Evolutionary conservation across 1,284 basidiomycete genomes (phyloP), one percentile per base, ranked within the genome.

Genomic region (Blastosporella zonata): DNA sequence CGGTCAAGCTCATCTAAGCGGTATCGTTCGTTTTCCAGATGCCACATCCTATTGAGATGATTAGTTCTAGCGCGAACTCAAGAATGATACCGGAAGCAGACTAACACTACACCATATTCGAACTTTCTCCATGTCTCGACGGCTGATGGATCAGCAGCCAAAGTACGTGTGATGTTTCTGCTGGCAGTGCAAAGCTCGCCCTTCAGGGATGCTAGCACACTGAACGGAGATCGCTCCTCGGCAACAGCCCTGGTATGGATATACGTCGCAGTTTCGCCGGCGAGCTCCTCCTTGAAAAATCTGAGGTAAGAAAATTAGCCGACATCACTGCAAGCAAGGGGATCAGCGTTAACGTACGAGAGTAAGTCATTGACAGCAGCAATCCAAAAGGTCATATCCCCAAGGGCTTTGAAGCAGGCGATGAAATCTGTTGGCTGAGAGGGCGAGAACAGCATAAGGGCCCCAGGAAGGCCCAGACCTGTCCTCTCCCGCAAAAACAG

Each of bases 381-480:
- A n/a, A 36, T 53, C 47, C 47, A 53, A 31, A 53, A 49, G 12
- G 28, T 46, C 52, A 53, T 49, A 40, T 53, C 47, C 2, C 36
- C 38, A 18, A 49, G 40, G 1, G 47, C 52, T 18, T 31, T 37
- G 23, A 53, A 46, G 21, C 38, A 49, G n/a, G 29, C 27, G 1
- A 44, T 34, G 10, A 44, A 44, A 6, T 36, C 47, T 6, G 39
- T 17, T 6, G 43, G 31, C 15, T 39, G 47, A 6, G 44, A 31
- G 2, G 31, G 48, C 12, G 52, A 45, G 27, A 54, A 54, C 10
- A 40, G 7, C 36, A 54, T 44, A 6, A 50, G 41, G 4, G 48
- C 52, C 7, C 34, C 38, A 6, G 48, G 40, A 20, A 49, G 18
- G 9, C 45, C 52, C 8, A 54, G 22, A 7, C 52, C 52, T 0